A percentile compares a stretch with the other conserved stretches of the same genome.
Conservation (phyloP, 2,329 filamentous ascomycete genomes). For the Phoma sp. region DNA sequence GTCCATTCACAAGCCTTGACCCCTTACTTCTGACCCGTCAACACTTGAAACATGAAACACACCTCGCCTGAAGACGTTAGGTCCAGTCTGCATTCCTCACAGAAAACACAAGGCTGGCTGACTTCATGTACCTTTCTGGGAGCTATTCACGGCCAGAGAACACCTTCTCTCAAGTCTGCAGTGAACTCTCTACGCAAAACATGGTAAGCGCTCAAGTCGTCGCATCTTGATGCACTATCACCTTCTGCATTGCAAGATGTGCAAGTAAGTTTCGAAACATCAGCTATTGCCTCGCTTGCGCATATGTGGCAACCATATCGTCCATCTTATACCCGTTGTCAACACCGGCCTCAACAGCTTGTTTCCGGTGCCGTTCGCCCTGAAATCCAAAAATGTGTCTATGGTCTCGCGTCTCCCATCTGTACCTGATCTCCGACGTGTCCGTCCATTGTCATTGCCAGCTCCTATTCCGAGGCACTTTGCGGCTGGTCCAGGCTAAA, state of each 20-base stretch:
- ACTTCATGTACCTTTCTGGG: neutral
- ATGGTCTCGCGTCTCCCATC: neutral
- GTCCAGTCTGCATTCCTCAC: neutral
- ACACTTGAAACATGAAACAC: constrained; percentile 9
- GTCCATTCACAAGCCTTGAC: constrained; percentile 3
- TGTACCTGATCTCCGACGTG: neutral
- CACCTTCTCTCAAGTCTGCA: no score
- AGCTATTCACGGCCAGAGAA: neutral
- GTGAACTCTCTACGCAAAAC: neutral
- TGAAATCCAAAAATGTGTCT: neutral
- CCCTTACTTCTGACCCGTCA: constrained; percentile 10
- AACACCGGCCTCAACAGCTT: neutral
- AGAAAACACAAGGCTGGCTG: neutral
- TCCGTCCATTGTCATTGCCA: no score
- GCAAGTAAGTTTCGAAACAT: constrained; percentile 11
- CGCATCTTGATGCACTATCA: neutral
- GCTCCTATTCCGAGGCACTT: no score
- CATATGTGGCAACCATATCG: constrained; percentile 12
- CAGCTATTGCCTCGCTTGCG: constrained; percentile 8
- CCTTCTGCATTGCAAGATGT: constrained; percentile 1
- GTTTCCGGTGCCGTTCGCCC: no score
- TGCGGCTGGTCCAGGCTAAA: no score
- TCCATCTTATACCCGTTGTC: constrained; percentile 11
- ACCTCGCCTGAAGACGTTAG: constrained; percentile 6
- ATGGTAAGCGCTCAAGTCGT: neutral